Base-by-base conservation (phyloP, 2,329 filamentous ascomycete species). In the Fusarium sp. region DNA sequence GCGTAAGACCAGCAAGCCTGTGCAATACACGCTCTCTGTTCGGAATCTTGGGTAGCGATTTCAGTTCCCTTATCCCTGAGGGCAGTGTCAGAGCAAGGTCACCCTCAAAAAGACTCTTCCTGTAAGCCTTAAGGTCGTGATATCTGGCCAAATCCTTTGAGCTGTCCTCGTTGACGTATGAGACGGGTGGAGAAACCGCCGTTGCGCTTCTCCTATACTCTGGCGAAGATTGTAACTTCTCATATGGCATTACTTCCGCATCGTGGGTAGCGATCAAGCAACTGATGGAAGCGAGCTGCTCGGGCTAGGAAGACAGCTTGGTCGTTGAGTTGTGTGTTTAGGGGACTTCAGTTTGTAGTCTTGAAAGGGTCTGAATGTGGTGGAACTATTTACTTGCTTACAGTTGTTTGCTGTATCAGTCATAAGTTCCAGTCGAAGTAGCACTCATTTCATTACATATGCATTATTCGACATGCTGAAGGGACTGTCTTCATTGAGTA, bases 251-350 rank as follows among this genome's bases (percentile, higher is more conserved):
- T 66, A 21, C 72, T 20, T 66, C 25, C 30, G 42, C 55, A 50
- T 74, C 59, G 27, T 73, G 69, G 3, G 65, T 70, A 30, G 73
- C 71, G 61, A 75, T 73, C 54, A 68, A 70, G 21, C 68, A 63
- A 41, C 43, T 63, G 59, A 74, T 32, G 16, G 62, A 54, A 42
- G 63, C 67, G 13, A 73, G 69, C 28, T 62, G 40, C 32, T 69
- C 40, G 9, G 65, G 20, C n/a, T 62, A 46, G 7, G 68, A 67
- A 45, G 63, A 60, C 63, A 71, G 71, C 14, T 55, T 51, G 42
- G 14, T 18, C n/a, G 37, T 28, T 37, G 43, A 47, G 27, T 34
- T 30, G 16, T 20, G 40, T 27, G 40, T 28, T 37, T 16, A 20
- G 7, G 12, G 9, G 55, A 27, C 34, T 45, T 23, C 27, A 21